These are phyloP conservation scores for Colletotrichum viniferum DNA, from an alignment of 2,329 filamentous ascomycete genomes.

Conservation along the genomic window DNA sequence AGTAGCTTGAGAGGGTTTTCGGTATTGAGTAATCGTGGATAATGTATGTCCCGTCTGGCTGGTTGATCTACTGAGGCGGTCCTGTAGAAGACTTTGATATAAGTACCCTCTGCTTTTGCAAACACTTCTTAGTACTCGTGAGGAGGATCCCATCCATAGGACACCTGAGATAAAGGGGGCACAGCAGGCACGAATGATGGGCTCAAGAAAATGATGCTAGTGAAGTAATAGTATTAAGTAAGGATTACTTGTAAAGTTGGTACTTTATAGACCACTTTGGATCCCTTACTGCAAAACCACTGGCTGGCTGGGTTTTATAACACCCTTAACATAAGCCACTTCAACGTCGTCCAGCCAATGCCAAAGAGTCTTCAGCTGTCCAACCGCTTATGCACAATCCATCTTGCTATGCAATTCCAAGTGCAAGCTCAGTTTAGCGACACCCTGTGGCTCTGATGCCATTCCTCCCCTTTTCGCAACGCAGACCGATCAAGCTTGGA, in stretches of 20 bases:
- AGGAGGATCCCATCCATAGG: neutral
- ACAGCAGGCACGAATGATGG: neutral
- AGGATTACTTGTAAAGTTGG: neutral
- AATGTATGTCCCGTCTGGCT: neutral
- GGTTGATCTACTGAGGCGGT: neutral
- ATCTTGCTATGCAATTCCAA: neutral
- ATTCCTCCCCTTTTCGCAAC: neutral
- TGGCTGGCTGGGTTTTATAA: neutral
- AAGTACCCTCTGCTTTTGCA: neutral
- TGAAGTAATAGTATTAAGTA: neutral
- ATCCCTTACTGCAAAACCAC: neutral
- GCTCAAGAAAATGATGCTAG: neutral
- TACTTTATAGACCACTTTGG: neutral
- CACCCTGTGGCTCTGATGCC: neutral
- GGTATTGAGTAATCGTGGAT: neutral
- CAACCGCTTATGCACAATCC: neutral
- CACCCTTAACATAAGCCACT: neutral
- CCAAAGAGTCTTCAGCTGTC: neutral
- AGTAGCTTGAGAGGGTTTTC: neutral
- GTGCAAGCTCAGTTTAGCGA: neutral
- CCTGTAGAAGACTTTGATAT: neutral
- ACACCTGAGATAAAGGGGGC: neutral
- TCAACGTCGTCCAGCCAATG: neutral
- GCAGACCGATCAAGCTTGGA: neutral
- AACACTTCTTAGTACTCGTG: neutral